phyloP scores from a whole-genome alignment of 148 eudicot species.

The Rhododendron simsii region DNA sequence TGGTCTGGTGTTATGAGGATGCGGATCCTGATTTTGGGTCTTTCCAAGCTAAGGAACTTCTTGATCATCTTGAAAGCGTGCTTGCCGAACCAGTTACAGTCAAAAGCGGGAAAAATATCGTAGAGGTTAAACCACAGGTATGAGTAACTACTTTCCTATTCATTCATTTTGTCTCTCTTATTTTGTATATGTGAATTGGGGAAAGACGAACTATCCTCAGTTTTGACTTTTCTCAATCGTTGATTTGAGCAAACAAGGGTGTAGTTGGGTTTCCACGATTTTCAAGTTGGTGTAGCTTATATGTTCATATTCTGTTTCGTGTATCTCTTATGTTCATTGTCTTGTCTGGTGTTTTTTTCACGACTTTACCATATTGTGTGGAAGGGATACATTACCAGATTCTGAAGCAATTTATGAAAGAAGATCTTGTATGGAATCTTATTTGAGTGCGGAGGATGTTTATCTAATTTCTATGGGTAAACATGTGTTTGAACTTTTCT shows the following conservation, averaged over 20 bases:
- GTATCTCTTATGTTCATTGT: background rate
- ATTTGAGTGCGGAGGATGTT: background rate
- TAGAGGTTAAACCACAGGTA: slow-evolving; percentile 63
- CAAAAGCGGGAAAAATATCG: slow-evolving; percentile 43
- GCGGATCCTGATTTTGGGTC: slow-evolving; percentile 55
- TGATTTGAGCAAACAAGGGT: background rate
- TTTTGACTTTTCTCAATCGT: background rate
- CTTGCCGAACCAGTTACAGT: slow-evolving; percentile 53
- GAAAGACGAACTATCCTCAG: background rate
- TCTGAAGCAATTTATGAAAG: background rate
- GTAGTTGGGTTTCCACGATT: background rate
- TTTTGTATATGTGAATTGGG: background rate
- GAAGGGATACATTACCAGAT: background rate
- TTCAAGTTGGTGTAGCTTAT: background rate
- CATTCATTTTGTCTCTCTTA: background rate
- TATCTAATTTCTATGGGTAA: background rate
- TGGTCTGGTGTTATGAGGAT: slow-evolving; percentile 47
- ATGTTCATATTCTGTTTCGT: background rate
- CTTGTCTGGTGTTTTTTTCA: background rate
- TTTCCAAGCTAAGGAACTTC: slow-evolving; percentile 53
- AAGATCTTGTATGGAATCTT: background rate
- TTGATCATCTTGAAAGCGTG: slow-evolving; percentile 55
- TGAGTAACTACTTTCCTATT: background rate
- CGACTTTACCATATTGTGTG: background rate
- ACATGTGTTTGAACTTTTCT: background rate